These are phyloP conservation scores for Gautieria morchelliformis DNA, from an alignment of 768 basidiomycete genomes.

Conservation along the genomic window DNA sequence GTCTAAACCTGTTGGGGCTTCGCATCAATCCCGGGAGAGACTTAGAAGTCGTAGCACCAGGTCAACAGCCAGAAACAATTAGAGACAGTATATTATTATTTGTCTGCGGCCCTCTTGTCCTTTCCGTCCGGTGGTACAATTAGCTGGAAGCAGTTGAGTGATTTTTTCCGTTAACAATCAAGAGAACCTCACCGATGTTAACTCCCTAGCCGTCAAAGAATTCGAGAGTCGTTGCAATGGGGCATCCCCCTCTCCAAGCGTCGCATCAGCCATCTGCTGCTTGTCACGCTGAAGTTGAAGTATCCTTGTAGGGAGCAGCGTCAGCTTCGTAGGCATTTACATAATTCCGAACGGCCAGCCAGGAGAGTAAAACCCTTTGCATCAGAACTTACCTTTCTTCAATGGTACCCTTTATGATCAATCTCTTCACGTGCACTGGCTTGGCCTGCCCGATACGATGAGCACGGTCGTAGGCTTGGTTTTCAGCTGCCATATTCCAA, in stretches of 20 bases:
- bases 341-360: not conserved
- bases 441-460: conserved; percentile 68
- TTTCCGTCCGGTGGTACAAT: not conserved
- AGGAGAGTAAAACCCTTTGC: not conserved
- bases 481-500: conserved; percentile 65
- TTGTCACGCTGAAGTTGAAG: conserved; percentile 17
- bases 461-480: conserved; percentile 51
- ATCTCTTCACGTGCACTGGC: conserved; percentile 54
- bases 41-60: too few species aligned
- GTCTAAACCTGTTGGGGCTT: too few species aligned
- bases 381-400: conserved; percentile 54
- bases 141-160: not conserved
- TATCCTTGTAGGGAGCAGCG: not conserved
- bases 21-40: too few species aligned
- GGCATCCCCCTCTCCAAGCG: conserved; percentile 51
- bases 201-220: conserved; percentile 1
- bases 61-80: too few species aligned
- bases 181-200: not conserved
- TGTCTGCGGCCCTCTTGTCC: not conserved
- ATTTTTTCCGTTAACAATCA: not conserved
- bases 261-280: conserved; percentile 48
- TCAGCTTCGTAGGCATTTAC: conserved; percentile 30
- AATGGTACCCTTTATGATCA: conserved; percentile 58
- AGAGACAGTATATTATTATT: not conserved
- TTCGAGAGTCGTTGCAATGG: conserved; percentile 1